phyloP scores from a whole-genome alignment of 768 basidiomycete species.

The Tephrocybe sp. region DNA sequence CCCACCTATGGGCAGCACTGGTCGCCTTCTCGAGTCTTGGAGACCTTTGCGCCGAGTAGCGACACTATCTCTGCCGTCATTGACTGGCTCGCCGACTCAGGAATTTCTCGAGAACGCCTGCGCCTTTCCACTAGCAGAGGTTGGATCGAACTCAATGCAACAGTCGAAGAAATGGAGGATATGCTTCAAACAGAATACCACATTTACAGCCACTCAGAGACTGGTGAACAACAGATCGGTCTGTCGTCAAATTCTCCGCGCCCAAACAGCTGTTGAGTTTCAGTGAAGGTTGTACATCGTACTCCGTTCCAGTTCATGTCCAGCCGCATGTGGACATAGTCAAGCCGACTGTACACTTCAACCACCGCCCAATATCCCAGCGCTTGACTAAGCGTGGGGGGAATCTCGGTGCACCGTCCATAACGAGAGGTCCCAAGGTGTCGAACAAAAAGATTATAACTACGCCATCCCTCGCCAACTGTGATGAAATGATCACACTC shows the following conservation, averaged over 20 bases:
- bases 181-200: constrained; percentile 47
- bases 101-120: constrained; percentile 37
- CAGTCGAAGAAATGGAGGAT: constrained; percentile 40
- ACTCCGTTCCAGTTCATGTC: constrained; percentile 40
- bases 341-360: constrained; percentile 44
- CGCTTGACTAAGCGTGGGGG: constrained; percentile 23
- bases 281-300: constrained; percentile 35
- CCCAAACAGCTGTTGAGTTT: background rate
- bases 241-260: constrained; percentile 10
- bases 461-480: constrained; percentile 13
- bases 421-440: constrained; percentile 6
- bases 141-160: constrained; percentile 43
- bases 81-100: constrained; percentile 42
- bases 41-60: constrained; percentile 43
- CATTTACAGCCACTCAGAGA: constrained; percentile 38
- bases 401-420: constrained; percentile 10
- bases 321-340: constrained; percentile 41
- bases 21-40: constrained; percentile 40
- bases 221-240: constrained; percentile 41
- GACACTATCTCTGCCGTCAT: constrained; percentile 42
- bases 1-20: constrained; percentile 52
- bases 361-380: constrained; percentile 27
- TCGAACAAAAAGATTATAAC: constrained; percentile 2
- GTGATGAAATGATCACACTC: constrained; percentile 27
- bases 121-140: constrained; percentile 37